These are phyloP conservation scores for Marasmius sp. DNA, from an alignment of 1,284 basidiomycete species.

Conservation along the genomic window DNA sequence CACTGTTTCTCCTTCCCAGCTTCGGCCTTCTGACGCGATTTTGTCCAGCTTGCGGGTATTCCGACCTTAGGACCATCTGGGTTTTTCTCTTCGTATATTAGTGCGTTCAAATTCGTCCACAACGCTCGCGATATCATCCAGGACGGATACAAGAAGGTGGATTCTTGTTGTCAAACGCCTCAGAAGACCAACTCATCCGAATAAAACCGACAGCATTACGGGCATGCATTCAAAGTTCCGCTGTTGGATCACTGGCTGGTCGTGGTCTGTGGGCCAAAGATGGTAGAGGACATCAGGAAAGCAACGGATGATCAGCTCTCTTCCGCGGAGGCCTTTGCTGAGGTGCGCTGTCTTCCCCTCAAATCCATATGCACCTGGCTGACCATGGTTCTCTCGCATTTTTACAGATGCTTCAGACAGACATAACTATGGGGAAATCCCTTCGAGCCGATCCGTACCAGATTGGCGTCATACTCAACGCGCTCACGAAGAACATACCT, in stretches of 20 bases:
- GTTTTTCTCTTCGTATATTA: slow-evolving; percentile 3
- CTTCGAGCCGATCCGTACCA: slow-evolving; percentile 16
- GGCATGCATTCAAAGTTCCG: slow-evolving; percentile 29
- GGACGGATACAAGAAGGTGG: slow-evolving; percentile 12
- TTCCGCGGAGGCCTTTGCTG: slow-evolving; percentile 22
- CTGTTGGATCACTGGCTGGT: slow-evolving; percentile 27
- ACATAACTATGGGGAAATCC: slow-evolving; percentile 12
- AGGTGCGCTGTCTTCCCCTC: slow-evolving; percentile 18
- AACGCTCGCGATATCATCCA: slow-evolving; percentile 9
- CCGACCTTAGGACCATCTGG: slow-evolving; percentile 10
- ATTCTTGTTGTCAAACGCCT: neutral
- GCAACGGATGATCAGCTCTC: slow-evolving; percentile 31
- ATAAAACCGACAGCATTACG: slow-evolving; percentile 5
- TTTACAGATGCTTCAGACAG: slow-evolving; percentile 11
- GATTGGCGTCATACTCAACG: slow-evolving; percentile 3
- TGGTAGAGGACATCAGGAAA: slow-evolving; percentile 33
- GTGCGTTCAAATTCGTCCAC: slow-evolving; percentile 4
- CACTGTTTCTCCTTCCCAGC: neutral
- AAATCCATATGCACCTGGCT: neutral
- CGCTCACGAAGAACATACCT: slow-evolving; percentile 1
- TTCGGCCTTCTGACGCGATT: neutral
- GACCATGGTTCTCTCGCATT: slow-evolving; percentile 16
- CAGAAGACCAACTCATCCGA: neutral
- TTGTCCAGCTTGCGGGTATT: slow-evolving; percentile 7
- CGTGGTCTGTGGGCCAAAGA: slow-evolving; percentile 25